These are phyloP conservation scores for Chlorella sp. DNA, from an alignment of 139 green algal genomes.

Conservation along the genomic window DNA sequence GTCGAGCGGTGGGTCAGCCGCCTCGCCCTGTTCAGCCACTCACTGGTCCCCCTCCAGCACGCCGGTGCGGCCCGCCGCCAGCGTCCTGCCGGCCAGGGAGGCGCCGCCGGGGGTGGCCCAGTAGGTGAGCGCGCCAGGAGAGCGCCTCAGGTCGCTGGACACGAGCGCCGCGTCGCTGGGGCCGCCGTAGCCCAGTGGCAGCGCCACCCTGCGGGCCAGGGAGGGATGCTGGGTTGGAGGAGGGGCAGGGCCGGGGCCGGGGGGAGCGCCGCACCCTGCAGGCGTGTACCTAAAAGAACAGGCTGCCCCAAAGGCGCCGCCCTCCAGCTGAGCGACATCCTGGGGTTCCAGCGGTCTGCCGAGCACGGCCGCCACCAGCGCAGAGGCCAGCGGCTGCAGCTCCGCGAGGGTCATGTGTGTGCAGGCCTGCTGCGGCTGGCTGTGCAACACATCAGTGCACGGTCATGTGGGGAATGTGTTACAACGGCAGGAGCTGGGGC, in stretches of 20 bases:
- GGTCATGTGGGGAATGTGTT: too few species aligned
- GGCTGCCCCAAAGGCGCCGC: neutral
- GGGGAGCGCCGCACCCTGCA: neutral
- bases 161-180: neutral
- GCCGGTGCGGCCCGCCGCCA: neutral
- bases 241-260: neutral
- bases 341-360: neutral
- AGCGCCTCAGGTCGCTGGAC: neutral
- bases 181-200: neutral
- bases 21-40: neutral
- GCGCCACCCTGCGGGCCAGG: neutral
- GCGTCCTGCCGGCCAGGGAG: neutral
- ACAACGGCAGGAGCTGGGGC: too few species aligned
- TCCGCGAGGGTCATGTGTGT: neutral
- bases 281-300: neutral
- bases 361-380: neutral
- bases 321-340: neutral
- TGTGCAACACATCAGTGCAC: too few species aligned
- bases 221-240: too few species aligned
- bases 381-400: neutral
- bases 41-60: neutral
- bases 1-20: too few species aligned
- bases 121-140: neutral
- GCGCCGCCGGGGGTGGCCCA: neutral
- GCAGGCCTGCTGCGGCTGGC: too few species aligned